Base-by-base conservation (phyloP, 2,329 filamentous ascomycete species). In the Colletotrichum cordylinicola region DNA sequence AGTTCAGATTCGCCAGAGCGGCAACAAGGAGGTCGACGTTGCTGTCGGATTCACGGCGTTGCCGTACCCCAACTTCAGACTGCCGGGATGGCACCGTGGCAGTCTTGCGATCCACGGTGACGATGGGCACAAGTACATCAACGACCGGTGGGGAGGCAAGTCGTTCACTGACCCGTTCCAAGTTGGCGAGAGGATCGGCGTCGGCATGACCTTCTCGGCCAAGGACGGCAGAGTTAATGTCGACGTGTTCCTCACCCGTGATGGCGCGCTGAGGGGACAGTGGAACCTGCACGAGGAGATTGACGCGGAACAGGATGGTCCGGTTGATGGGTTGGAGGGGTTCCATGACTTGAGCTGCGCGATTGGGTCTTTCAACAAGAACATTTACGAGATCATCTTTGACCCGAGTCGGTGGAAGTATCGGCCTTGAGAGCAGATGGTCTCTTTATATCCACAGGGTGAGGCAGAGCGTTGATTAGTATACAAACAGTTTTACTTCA, bases 51-150 rank as follows among this genome's bases (percentile, higher is more conserved):
- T 92, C 82, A 86, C 90, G 0, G 94, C 94, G 2, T 90, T 93
- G 64, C 95, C 95, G 9, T 96, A 96, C 81, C 95, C 95, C 8
- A 88, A 90, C 0, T 96, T 95, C 86, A 90, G 95, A 9, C 89
- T 96, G 75, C 95, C 95, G 0, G 95, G 95, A 3, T 96, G 94
- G 95, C 93, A 97, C 81, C 90, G 94, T 39, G 94, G 91, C 21
- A 93, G 91, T 77, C 81, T 96, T 16, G 95, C 89, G 2, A 91
- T 96, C n/a, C 95, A 96, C 82, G 92, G 93, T 62, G 95, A 96
- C 82, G 95, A 96, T 82, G 95, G 95, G 0, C 90, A 93, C 79
- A 90, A 90, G 82, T 97, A 94, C 82, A 88, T 95, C 80, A 95
- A 96, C 81, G 93, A 96, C 82, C 88, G 89, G 9, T 94, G 90